A percentile compares a stretch with the other conserved stretches of the same genome.
Evolutionary conservation across 192 early-diverging fungal genomes (phyloP).

Genomic region (Mortierella claussenii): DNA sequence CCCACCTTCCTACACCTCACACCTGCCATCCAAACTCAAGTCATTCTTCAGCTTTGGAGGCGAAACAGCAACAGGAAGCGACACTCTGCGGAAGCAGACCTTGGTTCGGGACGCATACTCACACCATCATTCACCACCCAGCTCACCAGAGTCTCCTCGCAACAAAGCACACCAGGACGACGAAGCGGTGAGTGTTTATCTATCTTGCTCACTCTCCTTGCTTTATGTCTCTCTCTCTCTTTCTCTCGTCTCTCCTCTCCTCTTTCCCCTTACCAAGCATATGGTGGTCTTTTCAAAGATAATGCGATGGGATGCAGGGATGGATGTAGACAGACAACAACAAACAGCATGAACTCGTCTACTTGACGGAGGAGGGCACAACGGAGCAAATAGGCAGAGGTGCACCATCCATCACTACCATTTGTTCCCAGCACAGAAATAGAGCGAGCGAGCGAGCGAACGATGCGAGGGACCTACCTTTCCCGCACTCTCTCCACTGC

Average conservation of each 20-base stretch:
- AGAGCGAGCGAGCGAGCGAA: no score
- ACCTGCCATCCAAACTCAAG: constrained; percentile 36
- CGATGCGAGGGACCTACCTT: no score
- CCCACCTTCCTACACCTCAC: constrained; percentile 31
- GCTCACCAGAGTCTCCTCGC: constrained; percentile 6
- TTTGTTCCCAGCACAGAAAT: no score
- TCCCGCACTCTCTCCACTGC: no score
- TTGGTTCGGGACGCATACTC: constrained; percentile 8
- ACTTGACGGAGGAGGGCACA: no score
- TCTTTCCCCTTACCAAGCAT: no score
- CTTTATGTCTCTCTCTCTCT: constrained; percentile 6
- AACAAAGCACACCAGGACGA: background rate
- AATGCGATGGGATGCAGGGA: no score
- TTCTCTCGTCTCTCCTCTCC: background rate
- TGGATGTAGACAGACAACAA: no score
- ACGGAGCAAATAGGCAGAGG: no score
- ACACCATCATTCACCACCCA: background rate
- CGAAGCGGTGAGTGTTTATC: constrained; percentile 6
- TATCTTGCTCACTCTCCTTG: background rate
- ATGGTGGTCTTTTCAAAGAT: no score
- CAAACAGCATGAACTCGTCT: no score
- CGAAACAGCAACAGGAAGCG: background rate
- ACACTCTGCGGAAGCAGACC: constrained; percentile 1
- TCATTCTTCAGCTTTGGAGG: constrained; percentile 17
- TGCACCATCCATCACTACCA: no score